These are phyloP conservation scores for Earliella scabrosa DNA, from an alignment of 1,284 basidiomycete genomes.

Conservation along the genomic window DNA sequence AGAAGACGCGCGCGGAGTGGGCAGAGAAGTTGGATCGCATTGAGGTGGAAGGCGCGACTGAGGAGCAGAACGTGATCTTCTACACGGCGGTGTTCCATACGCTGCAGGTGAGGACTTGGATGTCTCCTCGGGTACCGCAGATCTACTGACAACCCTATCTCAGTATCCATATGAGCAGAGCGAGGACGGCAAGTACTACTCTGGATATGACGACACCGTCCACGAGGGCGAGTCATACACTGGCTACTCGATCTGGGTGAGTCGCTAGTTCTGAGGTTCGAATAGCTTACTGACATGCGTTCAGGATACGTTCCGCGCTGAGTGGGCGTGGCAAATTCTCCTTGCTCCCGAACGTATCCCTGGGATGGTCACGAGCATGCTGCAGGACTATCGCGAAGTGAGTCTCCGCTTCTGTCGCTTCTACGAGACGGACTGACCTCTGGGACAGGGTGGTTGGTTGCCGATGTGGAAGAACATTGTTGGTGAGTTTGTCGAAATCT, in stretches of 20 bases:
- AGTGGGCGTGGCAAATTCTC: slow-evolving; percentile 80
- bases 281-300: neutral
- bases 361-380: slow-evolving; percentile 80
- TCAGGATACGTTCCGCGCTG: slow-evolving; percentile 80
- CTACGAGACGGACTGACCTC: neutral
- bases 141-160: neutral
- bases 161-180: slow-evolving; percentile 85
- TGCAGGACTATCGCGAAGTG: slow-evolving; percentile 77
- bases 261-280: slow-evolving; percentile 10
- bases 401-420: neutral
- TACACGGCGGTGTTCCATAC: slow-evolving; percentile 75
- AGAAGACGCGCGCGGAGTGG: slow-evolving; percentile 65
- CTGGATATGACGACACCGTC: slow-evolving; percentile 70
- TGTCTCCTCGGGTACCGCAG: neutral
- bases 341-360: slow-evolving; percentile 77
- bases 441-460: slow-evolving; percentile 73
- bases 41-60: slow-evolving; percentile 56
- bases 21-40: slow-evolving; percentile 73
- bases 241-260: slow-evolving; percentile 84
- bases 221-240: slow-evolving; percentile 74
- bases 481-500: slow-evolving; percentile 51
- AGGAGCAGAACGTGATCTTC: slow-evolving; percentile 59
- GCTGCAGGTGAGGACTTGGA: slow-evolving; percentile 52
- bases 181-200: slow-evolving; percentile 76
- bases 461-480: slow-evolving; percentile 93